phyloP scores from a whole-genome alignment of 192 early-diverging fungal species.

The Backusella parvicylindrica region DNA sequence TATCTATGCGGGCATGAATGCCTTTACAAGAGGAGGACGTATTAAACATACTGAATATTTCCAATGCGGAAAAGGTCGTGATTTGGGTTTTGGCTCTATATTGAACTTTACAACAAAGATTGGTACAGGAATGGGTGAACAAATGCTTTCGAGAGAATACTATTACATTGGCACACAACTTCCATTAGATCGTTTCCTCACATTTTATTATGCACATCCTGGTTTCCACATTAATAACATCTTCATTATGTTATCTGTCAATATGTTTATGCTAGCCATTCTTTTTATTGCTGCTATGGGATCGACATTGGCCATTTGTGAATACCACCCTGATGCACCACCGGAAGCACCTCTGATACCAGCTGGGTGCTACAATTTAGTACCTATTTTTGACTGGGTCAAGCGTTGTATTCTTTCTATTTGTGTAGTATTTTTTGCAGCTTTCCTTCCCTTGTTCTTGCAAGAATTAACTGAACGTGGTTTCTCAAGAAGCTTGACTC shows the following conservation, averaged over 20 bases:
- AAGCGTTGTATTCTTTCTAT: constrained; percentile 79
- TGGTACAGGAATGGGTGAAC: constrained; percentile 90
- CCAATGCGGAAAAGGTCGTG: constrained; percentile 89
- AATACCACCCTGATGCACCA: constrained; percentile 54
- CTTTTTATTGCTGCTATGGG: constrained; percentile 75
- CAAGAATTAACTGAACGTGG: constrained; percentile 86
- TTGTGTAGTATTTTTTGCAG: constrained; percentile 75
- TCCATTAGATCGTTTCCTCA: constrained; percentile 81
- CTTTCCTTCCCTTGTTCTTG: constrained; percentile 77
- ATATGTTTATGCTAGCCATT: constrained; percentile 77
- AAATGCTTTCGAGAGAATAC: constrained; percentile 91
- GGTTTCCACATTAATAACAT: constrained; percentile 91
- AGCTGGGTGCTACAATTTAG: constrained; percentile 65
- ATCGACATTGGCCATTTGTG: constrained; percentile 55
- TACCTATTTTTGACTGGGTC: constrained; percentile 78
- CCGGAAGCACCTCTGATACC: constrained; percentile 39
- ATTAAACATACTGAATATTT: constrained; percentile 92
- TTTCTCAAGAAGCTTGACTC: constrained; percentile 63
- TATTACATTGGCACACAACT: constrained; percentile 85
- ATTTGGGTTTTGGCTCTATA: constrained; percentile 85
- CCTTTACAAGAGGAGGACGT: constrained; percentile 77
- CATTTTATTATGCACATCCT: constrained; percentile 87
- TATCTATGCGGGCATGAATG: constrained; percentile 91
- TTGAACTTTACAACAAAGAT: constrained; percentile 91
- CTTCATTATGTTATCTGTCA: constrained; percentile 78